Conservation (phyloP, 495 filamentous ascomycete species). For the Letharia columbiana region DNA sequence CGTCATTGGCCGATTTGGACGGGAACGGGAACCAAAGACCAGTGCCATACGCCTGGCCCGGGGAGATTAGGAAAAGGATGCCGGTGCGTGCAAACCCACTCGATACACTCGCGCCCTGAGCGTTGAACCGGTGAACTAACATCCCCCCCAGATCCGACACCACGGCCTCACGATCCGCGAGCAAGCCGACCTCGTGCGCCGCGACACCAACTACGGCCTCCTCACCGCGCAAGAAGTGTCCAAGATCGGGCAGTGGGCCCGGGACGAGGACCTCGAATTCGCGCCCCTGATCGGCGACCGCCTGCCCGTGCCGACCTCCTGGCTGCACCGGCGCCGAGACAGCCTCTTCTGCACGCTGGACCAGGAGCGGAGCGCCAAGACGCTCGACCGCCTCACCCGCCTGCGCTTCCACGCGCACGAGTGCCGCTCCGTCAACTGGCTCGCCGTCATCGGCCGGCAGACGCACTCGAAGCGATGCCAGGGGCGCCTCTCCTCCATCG, state of each 20-base stretch:
- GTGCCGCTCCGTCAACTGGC: constrained; percentile 8
- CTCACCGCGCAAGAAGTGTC: constrained; percentile 8
- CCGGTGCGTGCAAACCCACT: background rate
- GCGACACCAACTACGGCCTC: constrained; percentile 17
- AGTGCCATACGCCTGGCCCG: constrained; percentile 15
- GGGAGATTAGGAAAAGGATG: constrained; percentile 16
- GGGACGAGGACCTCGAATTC: constrained; percentile 15
- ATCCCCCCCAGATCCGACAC: constrained; percentile 2
- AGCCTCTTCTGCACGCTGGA: constrained; percentile 16
- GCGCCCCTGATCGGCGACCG: constrained; percentile 14
- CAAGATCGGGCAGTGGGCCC: constrained; percentile 15
- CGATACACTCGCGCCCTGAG: too few species aligned
- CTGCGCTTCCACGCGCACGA: constrained; percentile 14
- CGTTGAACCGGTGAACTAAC: background rate
- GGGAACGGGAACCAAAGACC: constrained; percentile 15
- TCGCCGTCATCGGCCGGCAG: constrained; percentile 4
- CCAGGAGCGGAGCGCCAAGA: background rate
- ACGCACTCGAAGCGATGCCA: constrained; percentile 10
- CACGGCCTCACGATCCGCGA: constrained; percentile 18
- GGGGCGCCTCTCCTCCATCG: constrained; percentile 2
- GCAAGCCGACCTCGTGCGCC: constrained; percentile 14
- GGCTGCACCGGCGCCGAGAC: constrained; percentile 7
- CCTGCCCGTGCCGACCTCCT: constrained; percentile 1
- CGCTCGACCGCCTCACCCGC: background rate
- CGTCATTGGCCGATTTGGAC: constrained; percentile 13